A percentile compares a stretch with the other conserved stretches of the same genome.
Conservation (phyloP, 345 rosid genomes). For the Erysimum cheiranthoides region DNA sequence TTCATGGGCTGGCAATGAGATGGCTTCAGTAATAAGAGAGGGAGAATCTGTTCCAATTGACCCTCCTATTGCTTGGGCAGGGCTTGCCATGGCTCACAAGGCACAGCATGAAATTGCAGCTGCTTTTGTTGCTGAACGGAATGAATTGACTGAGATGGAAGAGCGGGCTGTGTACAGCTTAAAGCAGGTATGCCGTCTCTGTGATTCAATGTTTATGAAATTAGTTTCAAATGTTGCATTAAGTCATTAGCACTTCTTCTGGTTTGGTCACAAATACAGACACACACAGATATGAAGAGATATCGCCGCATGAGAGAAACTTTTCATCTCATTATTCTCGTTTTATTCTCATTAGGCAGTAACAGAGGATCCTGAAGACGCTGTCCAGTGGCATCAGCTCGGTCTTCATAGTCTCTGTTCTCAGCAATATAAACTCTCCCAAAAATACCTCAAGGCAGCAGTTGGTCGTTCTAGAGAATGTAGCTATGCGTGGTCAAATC, state of each 20-base stretch:
- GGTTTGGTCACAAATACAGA: not conserved
- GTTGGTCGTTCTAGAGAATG: constrained; percentile 65
- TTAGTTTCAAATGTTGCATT: constrained; percentile 18
- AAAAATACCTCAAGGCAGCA: constrained; percentile 88
- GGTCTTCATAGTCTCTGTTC: constrained; percentile 89
- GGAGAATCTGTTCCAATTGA: constrained; percentile 84
- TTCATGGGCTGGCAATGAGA: constrained; percentile 93
- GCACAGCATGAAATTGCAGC: constrained; percentile 89
- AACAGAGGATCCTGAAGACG: constrained; percentile 88
- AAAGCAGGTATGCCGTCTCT: constrained; percentile 68
- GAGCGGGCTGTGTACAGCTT: constrained; percentile 77
- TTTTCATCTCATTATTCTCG: constrained; percentile 17
- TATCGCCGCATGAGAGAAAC: not conserved
- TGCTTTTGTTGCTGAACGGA: constrained; percentile 68
- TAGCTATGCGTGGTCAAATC: constrained; percentile 89
- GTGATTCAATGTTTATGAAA: constrained; percentile 19
- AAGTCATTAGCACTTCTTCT: not conserved
- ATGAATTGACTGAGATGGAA: constrained; percentile 69
- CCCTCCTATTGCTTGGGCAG: constrained; percentile 87
- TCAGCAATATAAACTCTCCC: constrained; percentile 74
- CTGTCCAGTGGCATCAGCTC: constrained; percentile 90
- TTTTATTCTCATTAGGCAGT: constrained; percentile 42
- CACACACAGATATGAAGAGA: not conserved
- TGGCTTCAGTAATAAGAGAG: constrained; percentile 94
- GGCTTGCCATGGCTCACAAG: constrained; percentile 92